Conservation (phyloP, 129 eudicot species). For the Chrysanthemum makinoi region DNA sequence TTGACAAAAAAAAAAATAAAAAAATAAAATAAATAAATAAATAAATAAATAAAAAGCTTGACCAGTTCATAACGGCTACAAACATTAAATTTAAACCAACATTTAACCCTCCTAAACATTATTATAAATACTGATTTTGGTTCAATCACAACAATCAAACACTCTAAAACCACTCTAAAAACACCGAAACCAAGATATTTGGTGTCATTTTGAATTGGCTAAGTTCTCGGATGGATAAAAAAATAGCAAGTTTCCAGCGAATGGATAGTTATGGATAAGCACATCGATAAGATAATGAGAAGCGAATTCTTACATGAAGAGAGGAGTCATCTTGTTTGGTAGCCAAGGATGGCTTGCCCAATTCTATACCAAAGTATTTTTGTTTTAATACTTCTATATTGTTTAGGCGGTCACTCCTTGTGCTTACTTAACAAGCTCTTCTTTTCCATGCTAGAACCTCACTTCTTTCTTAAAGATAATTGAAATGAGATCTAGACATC, state of each 20-base stretch:
- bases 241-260: background rate
- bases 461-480: background rate
- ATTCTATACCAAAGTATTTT: background rate
- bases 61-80: too few relatives aligned
- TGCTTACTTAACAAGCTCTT: constrained; percentile 8
- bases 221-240: too few relatives aligned
- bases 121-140: too few relatives aligned
- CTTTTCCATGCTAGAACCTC: constrained; percentile 6
- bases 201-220: too few relatives aligned
- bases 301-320: constrained; percentile 9
- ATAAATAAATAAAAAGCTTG: too few relatives aligned
- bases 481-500: background rate
- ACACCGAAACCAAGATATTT: too few relatives aligned
- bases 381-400: background rate
- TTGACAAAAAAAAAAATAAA: too few relatives aligned
- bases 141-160: too few relatives aligned
- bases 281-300: background rate
- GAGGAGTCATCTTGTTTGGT: background rate
- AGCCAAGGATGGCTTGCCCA: constrained; percentile 20
- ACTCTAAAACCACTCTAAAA: too few relatives aligned
- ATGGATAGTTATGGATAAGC: background rate
- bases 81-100: too few relatives aligned
- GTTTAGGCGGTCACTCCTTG: constrained; percentile 4
- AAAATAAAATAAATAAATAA: too few relatives aligned
- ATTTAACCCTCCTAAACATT: too few relatives aligned